Evolutionary conservation across 2,329 filamentous ascomycete genomes (phyloP).

Genomic region (Colletotrichum navitas): DNA sequence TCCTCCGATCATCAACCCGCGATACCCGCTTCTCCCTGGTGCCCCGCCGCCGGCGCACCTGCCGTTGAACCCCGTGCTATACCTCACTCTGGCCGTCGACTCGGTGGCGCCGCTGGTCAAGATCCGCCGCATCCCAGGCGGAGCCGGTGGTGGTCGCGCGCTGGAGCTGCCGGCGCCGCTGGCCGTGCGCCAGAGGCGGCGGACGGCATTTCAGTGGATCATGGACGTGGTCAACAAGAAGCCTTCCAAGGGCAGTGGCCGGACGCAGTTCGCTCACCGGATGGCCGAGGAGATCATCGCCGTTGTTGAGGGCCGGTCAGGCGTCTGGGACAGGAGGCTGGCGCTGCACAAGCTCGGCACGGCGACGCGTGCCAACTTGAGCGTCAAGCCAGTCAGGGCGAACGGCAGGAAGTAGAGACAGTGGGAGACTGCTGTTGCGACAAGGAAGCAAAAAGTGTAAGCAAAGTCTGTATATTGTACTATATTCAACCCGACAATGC

Average conservation of each 20-base stretch:
- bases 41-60: conserved; percentile 82
- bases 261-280: conserved; percentile 78
- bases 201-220: conserved; percentile 89
- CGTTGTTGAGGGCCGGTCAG: conserved; percentile 87
- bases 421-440: conserved; percentile 1
- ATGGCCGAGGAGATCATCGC: conserved; percentile 89
- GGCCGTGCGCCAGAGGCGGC: conserved; percentile 78
- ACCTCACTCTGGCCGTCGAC: conserved; percentile 91
- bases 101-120: conserved; percentile 90
- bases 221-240: conserved; percentile 85
- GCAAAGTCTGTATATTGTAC: conserved; percentile 42
- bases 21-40: conserved; percentile 79
- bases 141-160: conserved; percentile 86
- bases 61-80: conserved; percentile 88
- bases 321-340: conserved; percentile 85
- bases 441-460: conserved; percentile 24
- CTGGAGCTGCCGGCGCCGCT: conserved; percentile 88
- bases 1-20: conserved; percentile 79
- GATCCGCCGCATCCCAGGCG: conserved; percentile 80
- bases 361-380: conserved; percentile 79
- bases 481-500: conserved; percentile 32
- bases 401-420: conserved; percentile 49
- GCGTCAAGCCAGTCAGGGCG: conserved; percentile 52
- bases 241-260: conserved; percentile 77
- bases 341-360: conserved; percentile 86